These are phyloP conservation scores for Hanseniaspora taiwanica DNA, from an alignment of 805 yeast species.

Conservation along the genomic window DNA sequence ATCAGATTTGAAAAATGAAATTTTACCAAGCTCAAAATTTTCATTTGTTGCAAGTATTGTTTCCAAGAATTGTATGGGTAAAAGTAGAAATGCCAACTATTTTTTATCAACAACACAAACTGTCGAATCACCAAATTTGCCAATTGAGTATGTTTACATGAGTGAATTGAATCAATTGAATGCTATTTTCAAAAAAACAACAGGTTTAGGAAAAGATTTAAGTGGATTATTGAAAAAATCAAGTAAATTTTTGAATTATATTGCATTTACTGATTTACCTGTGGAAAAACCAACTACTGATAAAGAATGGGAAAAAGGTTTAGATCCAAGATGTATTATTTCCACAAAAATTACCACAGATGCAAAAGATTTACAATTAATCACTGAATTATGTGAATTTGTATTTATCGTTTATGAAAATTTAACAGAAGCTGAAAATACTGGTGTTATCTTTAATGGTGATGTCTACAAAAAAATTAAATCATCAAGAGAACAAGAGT, in stretches of 20 bases:
- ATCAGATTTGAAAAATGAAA: conserved; percentile 17
- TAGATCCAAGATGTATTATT: conserved; percentile 38
- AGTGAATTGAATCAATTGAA: conserved; percentile 75
- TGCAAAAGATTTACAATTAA: conserved; percentile 34
- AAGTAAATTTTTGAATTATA: conserved; percentile 39
- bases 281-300: conserved; percentile 51
- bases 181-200: conserved; percentile 34
- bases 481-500: conserved; percentile 65
- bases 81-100: conserved; percentile 62
- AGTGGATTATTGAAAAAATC: conserved; percentile 31
- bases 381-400: conserved; percentile 38
- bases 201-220: conserved; percentile 26
- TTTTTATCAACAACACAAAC: conserved; percentile 78
- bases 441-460: conserved; percentile 39
- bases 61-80: conserved; percentile 71
- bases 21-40: conserved; percentile 33
- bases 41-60: conserved; percentile 75
- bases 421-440: conserved; percentile 34
- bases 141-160: conserved; percentile 74
- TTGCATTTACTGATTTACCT: conserved; percentile 80
- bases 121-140: conserved; percentile 55
- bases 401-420: conserved; percentile 48
- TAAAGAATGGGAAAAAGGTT: conserved; percentile 39
- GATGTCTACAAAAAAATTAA: conserved; percentile 68
- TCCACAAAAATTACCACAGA: conserved; percentile 40